Conservation (phyloP, 129 eudicot genomes). For the Erigeron canadensis region DNA sequence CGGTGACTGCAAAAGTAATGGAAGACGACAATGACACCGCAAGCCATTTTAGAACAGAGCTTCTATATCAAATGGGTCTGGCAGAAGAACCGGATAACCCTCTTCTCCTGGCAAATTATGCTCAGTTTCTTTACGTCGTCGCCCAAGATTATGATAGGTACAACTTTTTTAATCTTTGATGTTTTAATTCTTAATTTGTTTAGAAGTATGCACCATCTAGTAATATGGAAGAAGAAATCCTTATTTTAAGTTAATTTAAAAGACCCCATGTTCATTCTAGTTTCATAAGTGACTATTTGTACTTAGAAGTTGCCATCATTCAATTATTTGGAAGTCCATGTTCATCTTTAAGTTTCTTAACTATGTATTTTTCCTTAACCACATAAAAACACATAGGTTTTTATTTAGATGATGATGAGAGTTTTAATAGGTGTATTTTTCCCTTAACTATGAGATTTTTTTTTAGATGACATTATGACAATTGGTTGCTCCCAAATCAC, state of each 20-base stretch:
- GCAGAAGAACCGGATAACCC: constrained; percentile 68
- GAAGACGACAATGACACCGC: constrained; percentile 45
- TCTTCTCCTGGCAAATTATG: constrained; percentile 81
- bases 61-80: constrained; percentile 54
- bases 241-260: background rate
- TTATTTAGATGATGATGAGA: too few relatives aligned
- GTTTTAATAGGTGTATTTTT: too few relatives aligned
- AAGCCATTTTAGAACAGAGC: constrained; percentile 63
- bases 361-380: too few relatives aligned
- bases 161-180: background rate
- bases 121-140: constrained; percentile 83
- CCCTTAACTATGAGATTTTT: too few relatives aligned
- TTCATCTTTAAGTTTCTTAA: background rate
- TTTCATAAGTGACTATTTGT: background rate
- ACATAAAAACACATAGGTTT: too few relatives aligned
- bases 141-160: constrained; percentile 84
- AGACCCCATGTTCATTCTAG: background rate
- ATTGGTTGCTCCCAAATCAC: too few relatives aligned
- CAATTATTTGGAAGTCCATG: background rate
- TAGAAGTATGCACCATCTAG: background rate
- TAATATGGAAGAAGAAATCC: background rate
- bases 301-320: background rate
- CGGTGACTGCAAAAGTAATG: constrained; percentile 51
- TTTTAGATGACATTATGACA: too few relatives aligned
- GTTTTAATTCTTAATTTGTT: background rate